These are phyloP conservation scores for Lepidium aucheri DNA, from an alignment of 345 rosid species.

Conservation along the genomic window DNA sequence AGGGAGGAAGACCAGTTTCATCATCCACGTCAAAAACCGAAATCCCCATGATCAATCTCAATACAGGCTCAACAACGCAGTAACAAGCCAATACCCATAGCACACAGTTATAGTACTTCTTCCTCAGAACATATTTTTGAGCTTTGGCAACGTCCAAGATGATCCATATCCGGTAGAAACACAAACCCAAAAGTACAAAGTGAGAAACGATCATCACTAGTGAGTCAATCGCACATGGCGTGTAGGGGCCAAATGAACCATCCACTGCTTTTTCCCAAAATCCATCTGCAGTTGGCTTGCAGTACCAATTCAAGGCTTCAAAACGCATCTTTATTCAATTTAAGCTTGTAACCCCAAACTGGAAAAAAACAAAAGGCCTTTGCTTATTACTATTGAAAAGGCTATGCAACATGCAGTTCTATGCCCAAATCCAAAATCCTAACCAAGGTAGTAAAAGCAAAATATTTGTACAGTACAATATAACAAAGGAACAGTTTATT, in stretches of 20 bases:
- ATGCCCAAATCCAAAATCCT: background rate
- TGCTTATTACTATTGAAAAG: background rate
- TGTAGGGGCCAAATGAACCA: constrained; percentile 65
- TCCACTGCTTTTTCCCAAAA: constrained; percentile 50
- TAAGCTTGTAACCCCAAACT: background rate
- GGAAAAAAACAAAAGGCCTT: constrained; percentile 3
- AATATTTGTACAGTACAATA: background rate
- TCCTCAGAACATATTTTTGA: constrained; percentile 53
- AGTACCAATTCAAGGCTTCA: constrained; percentile 65
- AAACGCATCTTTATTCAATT: constrained; percentile 44
- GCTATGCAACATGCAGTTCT: background rate
- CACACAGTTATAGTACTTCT: constrained; percentile 47
- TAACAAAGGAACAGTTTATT: background rate
- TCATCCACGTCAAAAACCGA: constrained; percentile 57
- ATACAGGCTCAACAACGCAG: constrained; percentile 63
- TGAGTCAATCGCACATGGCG: constrained; percentile 68
- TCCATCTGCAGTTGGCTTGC: constrained; percentile 56
- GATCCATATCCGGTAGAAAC: constrained; percentile 63
- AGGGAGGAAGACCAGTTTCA: constrained; percentile 56
- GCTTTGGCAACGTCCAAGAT: constrained; percentile 44
- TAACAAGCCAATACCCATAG: constrained; percentile 54
- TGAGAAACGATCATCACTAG: constrained; percentile 59
- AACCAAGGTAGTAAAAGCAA: background rate
- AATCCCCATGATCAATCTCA: constrained; percentile 59
- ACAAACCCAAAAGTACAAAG: constrained; percentile 57